phyloP scores from a whole-genome alignment of 495 filamentous ascomycete species.

The Achaetomiella virescens region DNA sequence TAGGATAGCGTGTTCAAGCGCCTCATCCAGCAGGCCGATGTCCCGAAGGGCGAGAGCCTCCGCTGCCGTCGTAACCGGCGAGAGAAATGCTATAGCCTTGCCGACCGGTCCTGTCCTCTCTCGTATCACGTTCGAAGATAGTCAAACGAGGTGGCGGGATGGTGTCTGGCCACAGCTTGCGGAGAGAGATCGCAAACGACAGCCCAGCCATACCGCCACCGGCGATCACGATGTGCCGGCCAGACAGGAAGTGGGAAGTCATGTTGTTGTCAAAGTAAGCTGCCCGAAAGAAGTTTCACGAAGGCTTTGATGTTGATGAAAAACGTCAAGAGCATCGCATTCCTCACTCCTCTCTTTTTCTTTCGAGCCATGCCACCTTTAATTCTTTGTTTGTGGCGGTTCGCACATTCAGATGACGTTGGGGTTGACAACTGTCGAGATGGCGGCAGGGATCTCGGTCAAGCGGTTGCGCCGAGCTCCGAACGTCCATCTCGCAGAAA shows the following conservation, averaged over 20 bases:
- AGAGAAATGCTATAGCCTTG: constrained; percentile 35
- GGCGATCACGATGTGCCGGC: background rate
- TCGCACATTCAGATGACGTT: too few relatives aligned
- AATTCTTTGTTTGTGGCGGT: too few relatives aligned
- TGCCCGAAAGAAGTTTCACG: too few relatives aligned
- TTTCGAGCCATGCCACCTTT: too few relatives aligned
- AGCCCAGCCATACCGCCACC: background rate
- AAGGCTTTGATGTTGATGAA: too few relatives aligned
- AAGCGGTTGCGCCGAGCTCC: too few relatives aligned
- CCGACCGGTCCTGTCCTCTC: background rate
- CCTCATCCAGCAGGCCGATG: constrained; percentile 21
- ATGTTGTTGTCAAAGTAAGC: too few relatives aligned
- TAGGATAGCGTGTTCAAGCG: constrained; percentile 11
- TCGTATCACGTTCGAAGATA: background rate
- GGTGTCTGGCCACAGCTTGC: background rate
- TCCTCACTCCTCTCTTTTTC: too few relatives aligned
- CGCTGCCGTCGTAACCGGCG: constrained; percentile 20
- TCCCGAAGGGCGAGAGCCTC: constrained; percentile 20
- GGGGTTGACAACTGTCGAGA: too few relatives aligned
- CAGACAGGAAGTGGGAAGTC: background rate
- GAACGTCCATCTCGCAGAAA: too few relatives aligned
- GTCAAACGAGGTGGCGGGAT: background rate
- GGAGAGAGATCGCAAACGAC: background rate
- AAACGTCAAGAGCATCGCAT: too few relatives aligned
- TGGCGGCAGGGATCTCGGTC: too few relatives aligned